phyloP scores from a whole-genome alignment of 148 eudicot genomes.

The Arbutus unedo region DNA sequence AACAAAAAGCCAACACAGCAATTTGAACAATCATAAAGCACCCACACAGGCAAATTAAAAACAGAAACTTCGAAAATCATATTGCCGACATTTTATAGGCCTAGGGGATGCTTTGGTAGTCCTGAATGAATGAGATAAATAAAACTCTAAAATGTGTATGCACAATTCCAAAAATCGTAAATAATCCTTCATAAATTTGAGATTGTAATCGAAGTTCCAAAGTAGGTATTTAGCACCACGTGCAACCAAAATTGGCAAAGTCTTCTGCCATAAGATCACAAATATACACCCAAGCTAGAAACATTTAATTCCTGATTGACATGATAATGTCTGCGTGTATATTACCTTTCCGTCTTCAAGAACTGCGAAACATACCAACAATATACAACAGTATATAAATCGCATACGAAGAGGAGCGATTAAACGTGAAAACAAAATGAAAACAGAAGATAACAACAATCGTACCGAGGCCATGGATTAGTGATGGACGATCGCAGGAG shows the following conservation, averaged over 20 bases:
- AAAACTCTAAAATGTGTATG: not conserved
- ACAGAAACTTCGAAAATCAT: not conserved
- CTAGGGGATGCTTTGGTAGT: not conserved
- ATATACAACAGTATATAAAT: not conserved
- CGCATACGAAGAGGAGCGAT: not conserved
- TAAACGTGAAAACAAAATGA: too few relatives aligned
- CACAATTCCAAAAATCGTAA: not conserved
- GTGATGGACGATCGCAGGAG: not conserved
- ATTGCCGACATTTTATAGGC: not conserved
- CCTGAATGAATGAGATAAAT: not conserved
- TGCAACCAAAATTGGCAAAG: not conserved
- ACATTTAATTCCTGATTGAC: not conserved
- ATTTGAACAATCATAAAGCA: not conserved
- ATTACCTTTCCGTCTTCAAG: not conserved
- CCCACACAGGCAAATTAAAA: not conserved
- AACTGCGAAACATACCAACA: not conserved
- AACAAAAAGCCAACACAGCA: not conserved
- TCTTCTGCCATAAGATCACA: not conserved
- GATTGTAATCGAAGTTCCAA: not conserved
- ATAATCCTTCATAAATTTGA: not conserved
- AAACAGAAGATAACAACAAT: not conserved
- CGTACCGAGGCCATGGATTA: not conserved
- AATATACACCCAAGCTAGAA: not conserved
- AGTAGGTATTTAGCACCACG: not conserved
- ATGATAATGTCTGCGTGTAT: not conserved